Evolutionary conservation across 257 asterid species (phyloP).

Genomic region (Craterostigma plantagineum): DNA sequence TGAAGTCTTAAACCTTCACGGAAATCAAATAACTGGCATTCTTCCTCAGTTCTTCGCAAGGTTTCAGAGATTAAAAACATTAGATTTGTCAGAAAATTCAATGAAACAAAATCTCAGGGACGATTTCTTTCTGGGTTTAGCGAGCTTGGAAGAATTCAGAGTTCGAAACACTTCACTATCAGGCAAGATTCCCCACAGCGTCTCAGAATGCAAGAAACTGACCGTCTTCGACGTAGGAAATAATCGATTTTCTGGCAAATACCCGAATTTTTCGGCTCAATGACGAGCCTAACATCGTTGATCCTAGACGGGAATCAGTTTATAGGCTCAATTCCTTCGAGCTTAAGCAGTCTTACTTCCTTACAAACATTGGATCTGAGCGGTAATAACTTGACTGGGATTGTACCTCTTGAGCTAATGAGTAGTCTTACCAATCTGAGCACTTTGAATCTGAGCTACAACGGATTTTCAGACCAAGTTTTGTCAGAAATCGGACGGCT

Average conservation of each 20-base stretch:
- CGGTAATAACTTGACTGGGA: constrained; percentile 34
- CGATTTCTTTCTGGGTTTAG: constrained; percentile 16
- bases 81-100: constrained; percentile 36
- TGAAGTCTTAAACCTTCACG: constrained; percentile 32
- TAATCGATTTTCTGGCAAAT: constrained; percentile 31
- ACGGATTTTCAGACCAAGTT: constrained; percentile 32
- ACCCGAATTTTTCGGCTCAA: constrained; percentile 36
- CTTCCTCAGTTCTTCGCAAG: constrained; percentile 23
- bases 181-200: constrained; percentile 20
- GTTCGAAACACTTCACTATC: constrained; percentile 27
- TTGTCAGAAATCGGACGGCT: constrained; percentile 23
- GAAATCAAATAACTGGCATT: constrained; percentile 26
- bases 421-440: constrained; percentile 47
- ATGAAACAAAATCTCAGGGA: constrained; percentile 23
- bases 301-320: constrained; percentile 43
- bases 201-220: constrained; percentile 15
- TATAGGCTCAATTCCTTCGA: constrained; percentile 29
- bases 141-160: constrained; percentile 22
- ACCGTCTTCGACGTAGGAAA: constrained; percentile 27
- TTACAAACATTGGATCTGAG: constrained; percentile 49
- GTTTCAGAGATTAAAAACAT: constrained; percentile 13
- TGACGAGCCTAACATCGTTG: constrained; percentile 24
- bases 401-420: constrained; percentile 35
- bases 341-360: constrained; percentile 22
- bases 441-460: constrained; percentile 41